Conservation (phyloP, 257 asterid genomes). For the Capsicum rhomboideum region DNA sequence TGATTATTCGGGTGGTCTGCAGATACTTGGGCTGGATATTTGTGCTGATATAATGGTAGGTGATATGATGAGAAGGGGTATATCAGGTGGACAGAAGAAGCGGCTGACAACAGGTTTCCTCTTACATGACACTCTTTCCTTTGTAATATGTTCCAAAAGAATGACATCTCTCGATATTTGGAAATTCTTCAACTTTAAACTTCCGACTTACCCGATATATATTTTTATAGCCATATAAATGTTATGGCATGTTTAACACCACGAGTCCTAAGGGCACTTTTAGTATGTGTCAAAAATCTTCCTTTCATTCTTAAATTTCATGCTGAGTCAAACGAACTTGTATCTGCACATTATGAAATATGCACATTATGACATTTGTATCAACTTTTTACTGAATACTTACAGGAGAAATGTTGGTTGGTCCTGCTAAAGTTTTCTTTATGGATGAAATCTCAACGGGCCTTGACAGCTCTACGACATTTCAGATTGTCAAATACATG, state of each 20-base stretch:
- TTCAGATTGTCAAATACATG: conserved; percentile 77
- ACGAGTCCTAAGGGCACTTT: neutral
- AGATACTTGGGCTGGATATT: conserved; percentile 91
- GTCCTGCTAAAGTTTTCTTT: conserved; percentile 93
- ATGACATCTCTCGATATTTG: neutral
- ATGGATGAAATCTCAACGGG: conserved; percentile 99
- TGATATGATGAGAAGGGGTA: conserved; percentile 88
- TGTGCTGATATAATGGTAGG: conserved; percentile 94
- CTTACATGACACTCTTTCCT: neutral
- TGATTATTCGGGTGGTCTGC: conserved; percentile 4
- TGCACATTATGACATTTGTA: neutral
- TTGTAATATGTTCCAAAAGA: neutral
- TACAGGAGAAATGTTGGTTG: conserved; percentile 96
- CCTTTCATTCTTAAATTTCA: neutral
- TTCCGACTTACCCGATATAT: neutral
- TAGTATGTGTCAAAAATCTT: neutral
- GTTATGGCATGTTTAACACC: neutral
- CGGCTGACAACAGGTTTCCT: conserved; percentile 79
- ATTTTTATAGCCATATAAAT: neutral
- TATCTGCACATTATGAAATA: neutral
- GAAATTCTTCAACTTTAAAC: neutral
- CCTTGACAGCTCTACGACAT: conserved; percentile 93
- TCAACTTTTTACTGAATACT: neutral
- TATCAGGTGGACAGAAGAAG: conserved; percentile 97
- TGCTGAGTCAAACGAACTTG: neutral